These are phyloP conservation scores for Decorospora gaudefroyi DNA, from an alignment of 2,329 filamentous ascomycete species.

Conservation along the genomic window DNA sequence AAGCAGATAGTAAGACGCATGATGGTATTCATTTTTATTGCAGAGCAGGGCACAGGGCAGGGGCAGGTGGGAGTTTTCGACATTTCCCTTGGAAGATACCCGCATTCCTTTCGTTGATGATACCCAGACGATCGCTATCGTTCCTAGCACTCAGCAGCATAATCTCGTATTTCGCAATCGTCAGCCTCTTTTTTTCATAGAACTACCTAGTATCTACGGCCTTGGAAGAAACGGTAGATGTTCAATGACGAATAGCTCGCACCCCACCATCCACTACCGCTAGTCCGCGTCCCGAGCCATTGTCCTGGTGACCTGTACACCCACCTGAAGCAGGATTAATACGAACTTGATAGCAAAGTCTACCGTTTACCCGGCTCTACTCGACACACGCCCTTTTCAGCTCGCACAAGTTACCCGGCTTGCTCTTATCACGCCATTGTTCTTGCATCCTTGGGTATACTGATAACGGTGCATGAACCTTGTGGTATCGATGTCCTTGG, in stretches of 20 bases:
- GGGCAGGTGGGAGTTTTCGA: conserved; percentile 19
- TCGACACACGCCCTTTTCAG: conserved; percentile 6
- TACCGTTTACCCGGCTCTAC: conserved; percentile 13
- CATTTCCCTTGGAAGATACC: conserved; percentile 34
- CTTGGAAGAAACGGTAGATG: too few species aligned
- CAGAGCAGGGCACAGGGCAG: too few species aligned
- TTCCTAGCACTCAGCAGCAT: conserved; percentile 16
- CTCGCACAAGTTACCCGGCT: conserved; percentile 4
- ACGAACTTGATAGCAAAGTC: conserved; percentile 11
- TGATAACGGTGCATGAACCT: conserved; percentile 32
- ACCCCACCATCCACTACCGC: conserved; percentile 5
- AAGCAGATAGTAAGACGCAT: conserved; percentile 32
- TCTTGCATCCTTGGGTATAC: conserved; percentile 3
- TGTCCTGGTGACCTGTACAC: conserved; percentile 14
- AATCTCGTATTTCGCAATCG: neutral
- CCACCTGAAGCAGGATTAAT: conserved; percentile 12
- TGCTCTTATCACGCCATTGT: conserved; percentile 15
- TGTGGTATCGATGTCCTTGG: conserved; percentile 22
- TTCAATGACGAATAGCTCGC: conserved; percentile 18
- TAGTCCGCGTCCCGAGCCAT: conserved; percentile 17
- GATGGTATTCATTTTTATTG: neutral
- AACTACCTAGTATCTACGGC: too few species aligned
- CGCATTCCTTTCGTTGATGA: conserved; percentile 36
- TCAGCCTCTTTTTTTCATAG: neutral
- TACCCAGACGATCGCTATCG: conserved; percentile 35